Evolutionary conservation across 768 basidiomycete species (phyloP), one percentile per base, ranked within the genome.

Genomic region (Auriscalpium vulgare): DNA sequence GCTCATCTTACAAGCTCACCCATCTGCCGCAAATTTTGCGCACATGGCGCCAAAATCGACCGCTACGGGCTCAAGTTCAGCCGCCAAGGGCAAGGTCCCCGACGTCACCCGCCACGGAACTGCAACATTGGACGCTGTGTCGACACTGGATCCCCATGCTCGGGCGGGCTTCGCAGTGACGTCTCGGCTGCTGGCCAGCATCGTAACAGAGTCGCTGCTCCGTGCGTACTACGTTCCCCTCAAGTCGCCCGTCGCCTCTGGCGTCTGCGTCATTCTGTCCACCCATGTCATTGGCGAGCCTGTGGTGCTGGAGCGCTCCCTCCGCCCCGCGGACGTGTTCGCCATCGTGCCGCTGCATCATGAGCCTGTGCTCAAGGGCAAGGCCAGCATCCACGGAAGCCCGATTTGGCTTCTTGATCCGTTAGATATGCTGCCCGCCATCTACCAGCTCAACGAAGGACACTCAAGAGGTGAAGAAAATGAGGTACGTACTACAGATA

Each of bases 381-480:
- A 61, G 11, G 47, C 56, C 21, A 67, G 67, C 46, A 70, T 68
- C 52, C 70, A 76, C 58, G 78, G 76, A 17, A 64, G 65, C 11
- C 62, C 66, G 10, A 72, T 82, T 37, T 78, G 75, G 35, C 72
- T 82, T 17, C 66, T 81, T 10, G 80, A 83, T 61, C 81, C 81
- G 5, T 67, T 82, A n/a, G 81, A 83, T 62, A 82, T 83, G 79
- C 53, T 75, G 16, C 76, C 78, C 1, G 69, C 68, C 36, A 63
- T 77, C 29, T 78, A 72, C 56, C 71, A 76, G 43, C 58, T 73
- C 16, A 47, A 37, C 7, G 58, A 60, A n/a, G 55, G 67, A 51
- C 51, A 52, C 17, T 11, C 34, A 34, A 40, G 14, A 37, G 21
- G 16, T 44, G 19, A 34, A 10, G 37, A 38, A 19, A 14, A 19